These are phyloP conservation scores for Sporothrix pallida DNA, from an alignment of 2,329 filamentous ascomycete genomes.

Conservation along the genomic window DNA sequence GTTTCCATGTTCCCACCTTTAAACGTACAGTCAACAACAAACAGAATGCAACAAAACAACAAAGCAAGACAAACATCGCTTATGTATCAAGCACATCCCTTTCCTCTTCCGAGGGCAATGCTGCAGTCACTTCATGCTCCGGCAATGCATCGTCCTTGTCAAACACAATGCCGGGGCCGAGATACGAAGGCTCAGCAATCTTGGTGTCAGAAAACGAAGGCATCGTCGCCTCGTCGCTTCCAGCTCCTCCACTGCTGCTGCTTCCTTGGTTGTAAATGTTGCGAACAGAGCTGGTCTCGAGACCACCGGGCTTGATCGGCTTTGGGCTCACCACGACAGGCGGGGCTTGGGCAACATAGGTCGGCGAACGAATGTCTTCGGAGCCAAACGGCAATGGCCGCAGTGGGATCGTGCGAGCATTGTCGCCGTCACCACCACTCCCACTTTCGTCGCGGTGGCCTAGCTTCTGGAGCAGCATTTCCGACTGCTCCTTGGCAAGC, in stretches of 20 bases:
- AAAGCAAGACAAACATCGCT: conserved; percentile 23
- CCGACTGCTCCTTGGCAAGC: conserved; percentile 69
- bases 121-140: conserved; percentile 45
- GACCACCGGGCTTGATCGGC: conserved; percentile 44
- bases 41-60: conserved; percentile 1
- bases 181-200: conserved; percentile 55
- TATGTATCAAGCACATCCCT: conserved; percentile 51
- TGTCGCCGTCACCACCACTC: conserved; percentile 34
- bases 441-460: conserved; percentile 40
- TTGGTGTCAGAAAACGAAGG: conserved; percentile 30
- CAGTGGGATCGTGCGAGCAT: conserved; percentile 49
- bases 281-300: conserved; percentile 41
- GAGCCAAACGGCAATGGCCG: conserved; percentile 61
- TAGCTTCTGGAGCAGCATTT: conserved; percentile 63
- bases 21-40: background rate
- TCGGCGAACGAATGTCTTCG: conserved; percentile 53
- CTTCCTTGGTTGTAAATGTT: conserved; percentile 38
- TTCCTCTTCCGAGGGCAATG: conserved; percentile 50
- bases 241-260: conserved; percentile 28
- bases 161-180: conserved; percentile 57
- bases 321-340: conserved; percentile 47
- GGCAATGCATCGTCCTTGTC: conserved; percentile 57
- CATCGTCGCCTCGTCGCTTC: conserved; percentile 24
- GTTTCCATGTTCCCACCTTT: background rate
- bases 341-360: conserved; percentile 50